phyloP scores from a whole-genome alignment of 257 asterid genomes.

The Rhazya stricta region DNA sequence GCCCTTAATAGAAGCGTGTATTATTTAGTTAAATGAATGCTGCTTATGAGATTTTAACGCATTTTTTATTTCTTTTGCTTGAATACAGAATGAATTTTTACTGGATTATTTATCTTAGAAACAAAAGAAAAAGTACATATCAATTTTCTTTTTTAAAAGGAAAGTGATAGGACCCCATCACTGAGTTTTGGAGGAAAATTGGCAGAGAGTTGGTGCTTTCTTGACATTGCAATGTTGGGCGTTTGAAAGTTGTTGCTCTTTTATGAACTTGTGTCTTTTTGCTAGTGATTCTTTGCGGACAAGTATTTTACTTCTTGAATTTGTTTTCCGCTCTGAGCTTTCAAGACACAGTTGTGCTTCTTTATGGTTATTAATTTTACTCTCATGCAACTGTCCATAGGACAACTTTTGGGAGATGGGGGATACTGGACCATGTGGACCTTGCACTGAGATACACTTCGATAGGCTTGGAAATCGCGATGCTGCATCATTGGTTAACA shows the following conservation, averaged over 20 bases:
- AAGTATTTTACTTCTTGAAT: neutral
- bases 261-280: neutral
- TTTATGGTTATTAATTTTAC: neutral
- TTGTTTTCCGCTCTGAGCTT: neutral
- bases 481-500: constrained; percentile 77
- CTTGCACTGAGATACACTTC: constrained; percentile 93
- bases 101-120: neutral
- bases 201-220: neutral
- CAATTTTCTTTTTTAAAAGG: neutral
- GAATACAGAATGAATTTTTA: neutral
- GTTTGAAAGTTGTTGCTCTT: neutral
- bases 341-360: neutral
- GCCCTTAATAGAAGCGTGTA: neutral
- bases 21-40: neutral
- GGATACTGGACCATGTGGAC: constrained; percentile 99
- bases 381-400: constrained; percentile 31
- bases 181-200: neutral
- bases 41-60: neutral
- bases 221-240: neutral
- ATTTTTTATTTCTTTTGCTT: too few species aligned
- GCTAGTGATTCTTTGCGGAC: neutral
- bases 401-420: constrained; percentile 99
- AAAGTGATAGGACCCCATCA: too few species aligned
- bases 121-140: neutral
- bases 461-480: constrained; percentile 95